These are phyloP conservation scores for Pythium folliculosum DNA, from an alignment of 352 stramenopile species.

Conservation along the genomic window DNA sequence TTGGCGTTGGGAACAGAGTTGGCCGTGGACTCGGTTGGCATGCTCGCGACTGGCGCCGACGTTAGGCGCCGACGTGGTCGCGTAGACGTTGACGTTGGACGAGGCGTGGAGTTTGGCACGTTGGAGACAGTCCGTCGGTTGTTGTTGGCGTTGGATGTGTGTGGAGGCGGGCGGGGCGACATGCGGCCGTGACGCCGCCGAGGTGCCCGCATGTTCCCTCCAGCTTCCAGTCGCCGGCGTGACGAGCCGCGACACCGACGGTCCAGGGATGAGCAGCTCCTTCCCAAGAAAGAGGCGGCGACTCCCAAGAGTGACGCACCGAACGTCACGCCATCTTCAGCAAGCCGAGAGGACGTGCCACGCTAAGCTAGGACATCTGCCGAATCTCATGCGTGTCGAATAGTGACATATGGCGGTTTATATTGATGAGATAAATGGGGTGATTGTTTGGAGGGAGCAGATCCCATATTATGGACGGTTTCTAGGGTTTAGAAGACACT, in stretches of 20 bases:
- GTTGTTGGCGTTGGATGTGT: background rate
- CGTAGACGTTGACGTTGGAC: background rate
- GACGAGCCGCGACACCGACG: slow-evolving; percentile 25
- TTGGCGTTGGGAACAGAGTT: background rate
- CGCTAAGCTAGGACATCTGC: background rate
- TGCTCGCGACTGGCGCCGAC: background rate
- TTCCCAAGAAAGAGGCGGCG: background rate
- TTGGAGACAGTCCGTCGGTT: background rate
- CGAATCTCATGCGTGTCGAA: background rate
- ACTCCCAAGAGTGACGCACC: slow-evolving; percentile 27
- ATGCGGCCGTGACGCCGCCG: slow-evolving; percentile 13
- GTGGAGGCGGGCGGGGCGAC: slow-evolving; percentile 1
- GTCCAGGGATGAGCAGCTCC: slow-evolving; percentile 6
- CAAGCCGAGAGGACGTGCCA: slow-evolving; percentile 12
- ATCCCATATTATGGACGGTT: slow-evolving; percentile 30
- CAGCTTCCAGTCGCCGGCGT: slow-evolving; percentile 25
- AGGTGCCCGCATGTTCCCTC: slow-evolving; percentile 12
- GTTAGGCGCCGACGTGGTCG: background rate
- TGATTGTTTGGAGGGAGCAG: slow-evolving; percentile 1
- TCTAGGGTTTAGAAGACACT: background rate
- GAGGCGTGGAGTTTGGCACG: background rate
- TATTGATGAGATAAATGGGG: background rate
- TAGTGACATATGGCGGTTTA: slow-evolving; percentile 7
- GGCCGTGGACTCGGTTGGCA: slow-evolving; percentile 5
- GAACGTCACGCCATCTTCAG: slow-evolving; percentile 14